Evolutionary conservation across 2,329 filamentous ascomycete genomes (phyloP).

Genomic region (Pseudogymnoascus sp.): DNA sequence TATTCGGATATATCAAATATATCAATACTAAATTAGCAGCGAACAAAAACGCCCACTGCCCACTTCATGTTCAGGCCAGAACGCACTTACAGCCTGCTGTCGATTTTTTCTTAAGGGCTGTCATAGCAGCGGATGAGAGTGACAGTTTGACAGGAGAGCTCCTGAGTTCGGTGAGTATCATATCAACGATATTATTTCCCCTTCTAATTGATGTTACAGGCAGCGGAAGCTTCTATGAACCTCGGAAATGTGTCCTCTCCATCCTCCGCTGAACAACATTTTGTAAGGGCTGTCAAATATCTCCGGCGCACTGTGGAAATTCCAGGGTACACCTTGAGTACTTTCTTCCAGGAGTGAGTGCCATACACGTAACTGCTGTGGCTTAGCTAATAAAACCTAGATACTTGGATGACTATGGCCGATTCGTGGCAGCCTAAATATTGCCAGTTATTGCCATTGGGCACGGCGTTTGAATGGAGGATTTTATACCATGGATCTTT

Average conservation of each 20-base stretch:
- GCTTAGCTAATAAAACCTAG: slow-evolving; percentile 19
- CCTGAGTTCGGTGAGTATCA: slow-evolving; percentile 34
- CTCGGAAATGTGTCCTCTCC: slow-evolving; percentile 42
- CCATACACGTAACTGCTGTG: neutral
- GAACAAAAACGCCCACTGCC: slow-evolving; percentile 21
- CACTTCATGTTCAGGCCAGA: slow-evolving; percentile 44
- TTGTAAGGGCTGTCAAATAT: slow-evolving; percentile 38
- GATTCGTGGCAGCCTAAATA: slow-evolving; percentile 13
- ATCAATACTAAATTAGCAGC: neutral
- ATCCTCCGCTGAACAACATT: slow-evolving; percentile 37
- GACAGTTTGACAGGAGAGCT: slow-evolving; percentile 34
- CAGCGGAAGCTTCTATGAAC: slow-evolving; percentile 45
- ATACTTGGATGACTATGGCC: slow-evolving; percentile 39
- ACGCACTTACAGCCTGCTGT: slow-evolving; percentile 42
- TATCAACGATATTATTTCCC: neutral
- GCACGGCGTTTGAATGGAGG: neutral
- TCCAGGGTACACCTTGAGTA: slow-evolving; percentile 34
- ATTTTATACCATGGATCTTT: neutral
- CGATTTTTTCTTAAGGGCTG: slow-evolving; percentile 42
- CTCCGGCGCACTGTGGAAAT: slow-evolving; percentile 36
- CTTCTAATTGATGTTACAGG: slow-evolving; percentile 25
- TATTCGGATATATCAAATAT: neutral
- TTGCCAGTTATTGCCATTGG: neutral
- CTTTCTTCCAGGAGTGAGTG: slow-evolving; percentile 39
- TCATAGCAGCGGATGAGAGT: slow-evolving; percentile 35